phyloP scores from a whole-genome alignment of 352 stramenopile genomes.

The Globisporangium nagaii region DNA sequence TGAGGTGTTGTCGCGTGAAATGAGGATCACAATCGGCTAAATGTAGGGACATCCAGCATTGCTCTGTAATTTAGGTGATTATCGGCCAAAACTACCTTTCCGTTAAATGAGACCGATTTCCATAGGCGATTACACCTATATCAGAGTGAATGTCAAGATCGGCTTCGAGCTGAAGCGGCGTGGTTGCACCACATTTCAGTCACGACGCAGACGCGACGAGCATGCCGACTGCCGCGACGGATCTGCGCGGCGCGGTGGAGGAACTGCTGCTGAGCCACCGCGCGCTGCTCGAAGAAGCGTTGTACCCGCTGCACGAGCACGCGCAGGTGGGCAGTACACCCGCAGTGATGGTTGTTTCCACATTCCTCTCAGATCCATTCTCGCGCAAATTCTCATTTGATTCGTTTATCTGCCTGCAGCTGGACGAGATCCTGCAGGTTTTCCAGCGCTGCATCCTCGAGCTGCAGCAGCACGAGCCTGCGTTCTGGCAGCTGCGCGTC shows the following conservation, averaged over 20 bases:
- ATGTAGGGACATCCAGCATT: no score
- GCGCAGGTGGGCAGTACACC: conserved; percentile 13
- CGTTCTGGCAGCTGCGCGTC: conserved; percentile 51
- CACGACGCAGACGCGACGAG: background rate
- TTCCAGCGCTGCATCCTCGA: conserved; percentile 29
- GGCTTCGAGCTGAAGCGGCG: background rate
- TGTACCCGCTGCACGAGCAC: conserved; percentile 29
- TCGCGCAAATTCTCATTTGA: background rate
- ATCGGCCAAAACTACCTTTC: background rate
- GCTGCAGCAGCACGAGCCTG: conserved; percentile 29
- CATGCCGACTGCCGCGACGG: background rate
- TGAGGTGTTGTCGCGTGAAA: no score
- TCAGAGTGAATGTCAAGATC: background rate
- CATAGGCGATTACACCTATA: background rate
- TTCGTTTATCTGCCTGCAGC: conserved; percentile 12
- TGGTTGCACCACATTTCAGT: background rate
- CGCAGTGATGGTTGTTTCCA: background rate
- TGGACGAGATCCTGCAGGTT: conserved; percentile 18
- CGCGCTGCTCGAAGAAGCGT: conserved; percentile 24
- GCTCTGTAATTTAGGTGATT: background rate
- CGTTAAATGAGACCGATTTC: no score
- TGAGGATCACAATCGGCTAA: no score
- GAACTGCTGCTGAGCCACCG: conserved; percentile 45
- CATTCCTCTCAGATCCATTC: background rate
- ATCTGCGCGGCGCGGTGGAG: conserved; percentile 21